Conservation (phyloP, 257 asterid genomes). For the Anisodus tanguticus region DNA sequence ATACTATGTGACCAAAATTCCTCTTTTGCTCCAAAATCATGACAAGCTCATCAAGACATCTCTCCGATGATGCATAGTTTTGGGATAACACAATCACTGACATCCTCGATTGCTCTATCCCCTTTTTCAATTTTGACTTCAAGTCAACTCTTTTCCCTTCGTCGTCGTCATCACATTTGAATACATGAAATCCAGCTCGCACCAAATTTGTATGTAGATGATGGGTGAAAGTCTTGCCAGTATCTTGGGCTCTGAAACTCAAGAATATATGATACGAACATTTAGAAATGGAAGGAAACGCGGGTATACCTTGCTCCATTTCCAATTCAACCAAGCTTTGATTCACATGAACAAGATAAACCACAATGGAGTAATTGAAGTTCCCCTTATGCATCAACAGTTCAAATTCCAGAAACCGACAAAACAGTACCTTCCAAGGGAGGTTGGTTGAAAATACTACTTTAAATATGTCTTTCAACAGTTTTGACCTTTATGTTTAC, state of each 20-base stretch:
- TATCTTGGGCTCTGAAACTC: constrained; percentile 25
- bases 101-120: constrained; percentile 29
- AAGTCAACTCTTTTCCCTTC: not conserved
- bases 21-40: constrained; percentile 28
- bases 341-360: no score
- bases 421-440: not conserved
- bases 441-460: not conserved
- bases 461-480: no score
- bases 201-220: constrained; percentile 26
- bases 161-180: not conserved
- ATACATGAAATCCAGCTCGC: constrained; percentile 29
- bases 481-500: not conserved
- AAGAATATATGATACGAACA: constrained; percentile 27
- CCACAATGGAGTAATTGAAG: not conserved
- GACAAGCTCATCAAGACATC: constrained; percentile 30
- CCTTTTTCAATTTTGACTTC: not conserved
- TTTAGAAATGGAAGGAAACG: not conserved
- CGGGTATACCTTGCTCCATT: not conserved
- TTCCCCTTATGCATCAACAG: not conserved
- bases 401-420: not conserved
- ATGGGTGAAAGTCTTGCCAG: constrained; percentile 27
- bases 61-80: constrained; percentile 20
- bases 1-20: constrained; percentile 5
- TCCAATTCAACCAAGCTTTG: not conserved
- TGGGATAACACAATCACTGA: constrained; percentile 23